Evolutionary conservation across 768 basidiomycete species (phyloP), one percentile per base, ranked within the genome.

Genomic region (Lentinula guzmanii): DNA sequence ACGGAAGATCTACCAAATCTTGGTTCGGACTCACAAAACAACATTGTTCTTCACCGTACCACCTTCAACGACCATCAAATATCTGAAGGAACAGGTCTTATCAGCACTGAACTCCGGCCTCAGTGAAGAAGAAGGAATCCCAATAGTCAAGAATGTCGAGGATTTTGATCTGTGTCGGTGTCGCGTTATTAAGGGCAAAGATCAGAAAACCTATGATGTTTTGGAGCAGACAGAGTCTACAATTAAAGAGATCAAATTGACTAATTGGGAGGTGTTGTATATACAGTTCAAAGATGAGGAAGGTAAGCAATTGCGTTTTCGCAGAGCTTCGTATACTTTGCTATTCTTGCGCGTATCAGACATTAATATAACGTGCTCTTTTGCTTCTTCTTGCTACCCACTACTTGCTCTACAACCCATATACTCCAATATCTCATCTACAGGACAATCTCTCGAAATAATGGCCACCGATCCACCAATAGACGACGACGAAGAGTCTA

Each of bases 11-110:
- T 86, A 86, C 72, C 85, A 89, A 58, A 68, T 91, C 16, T 77
- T 84, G n/a, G 71, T 91, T 65, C 90, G 88, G 67, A 87, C 89
- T 0, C 88, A 91, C 75, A 89, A 84, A 64, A 74, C 88, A 56
- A 86, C 86, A 5, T 74, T 90, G 65, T 79, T 87, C 66, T 73
- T 87, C 64, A 82, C 85, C 6, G 77, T 80, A 9, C 71, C 78
- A 45, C 85, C 83, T 7, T 79, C 77, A 37, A 79, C 79, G 8
- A 82, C 82, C 5, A 75, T 92, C 67, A 76, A 72, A 11, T 74
- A 75, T n/a, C 65, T 91, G 45, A 91, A 91, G 68, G 72, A 76
- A 41, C 86, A 90, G 57, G 83, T 82, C 0, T 70, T 90, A 1
- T 80, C 81, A 0, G 89, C 89, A 7, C 77, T 92, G 37, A 72